Evolutionary conservation across 768 basidiomycete genomes (phyloP).

Genomic region (Lentinula edodes): DNA sequence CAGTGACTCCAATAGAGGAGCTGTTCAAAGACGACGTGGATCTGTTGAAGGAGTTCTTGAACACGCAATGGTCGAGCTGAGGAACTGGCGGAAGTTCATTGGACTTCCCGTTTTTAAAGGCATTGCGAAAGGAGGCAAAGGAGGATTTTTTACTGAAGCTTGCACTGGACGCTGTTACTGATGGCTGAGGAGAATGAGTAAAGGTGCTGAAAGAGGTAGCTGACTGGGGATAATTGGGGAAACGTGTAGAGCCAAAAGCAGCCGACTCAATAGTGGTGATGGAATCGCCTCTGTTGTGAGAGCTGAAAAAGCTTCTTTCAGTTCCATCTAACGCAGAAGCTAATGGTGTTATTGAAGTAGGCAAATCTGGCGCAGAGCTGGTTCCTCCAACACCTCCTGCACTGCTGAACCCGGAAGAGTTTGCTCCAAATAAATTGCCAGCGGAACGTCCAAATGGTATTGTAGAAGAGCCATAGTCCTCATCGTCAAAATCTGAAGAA

Average conservation of each 20-base stretch:
- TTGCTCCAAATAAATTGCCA: constrained; percentile 37
- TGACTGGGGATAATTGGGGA: constrained; percentile 30
- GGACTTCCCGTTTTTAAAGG: constrained; percentile 69
- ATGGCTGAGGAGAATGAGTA: constrained; percentile 68
- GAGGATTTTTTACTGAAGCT: constrained; percentile 77
- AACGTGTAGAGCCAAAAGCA: constrained; percentile 51
- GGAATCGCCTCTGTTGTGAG: constrained; percentile 75
- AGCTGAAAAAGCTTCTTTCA: constrained; percentile 57
- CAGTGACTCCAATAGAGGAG: constrained; percentile 24
- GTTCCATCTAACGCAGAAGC: constrained; percentile 30
- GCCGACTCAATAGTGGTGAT: constrained; percentile 72
- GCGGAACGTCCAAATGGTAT: constrained; percentile 67
- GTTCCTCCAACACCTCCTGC: constrained; percentile 22
- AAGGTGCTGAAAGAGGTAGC: constrained; percentile 37
- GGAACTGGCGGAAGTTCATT: constrained; percentile 76
- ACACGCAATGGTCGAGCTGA: constrained; percentile 54
- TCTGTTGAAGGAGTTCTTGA: constrained; percentile 80
- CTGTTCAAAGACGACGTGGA: constrained; percentile 72
- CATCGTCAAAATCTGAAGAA: constrained; percentile 70
- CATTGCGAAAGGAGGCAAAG: constrained; percentile 82
- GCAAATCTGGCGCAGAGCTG: constrained; percentile 58
- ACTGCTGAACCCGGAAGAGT: constrained; percentile 12
- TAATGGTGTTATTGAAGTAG: constrained; percentile 51
- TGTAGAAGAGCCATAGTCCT: constrained; percentile 54
- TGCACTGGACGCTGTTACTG: constrained; percentile 52